phyloP scores from a whole-genome alignment of 768 basidiomycete species.

The Boletus reticuloceps region DNA sequence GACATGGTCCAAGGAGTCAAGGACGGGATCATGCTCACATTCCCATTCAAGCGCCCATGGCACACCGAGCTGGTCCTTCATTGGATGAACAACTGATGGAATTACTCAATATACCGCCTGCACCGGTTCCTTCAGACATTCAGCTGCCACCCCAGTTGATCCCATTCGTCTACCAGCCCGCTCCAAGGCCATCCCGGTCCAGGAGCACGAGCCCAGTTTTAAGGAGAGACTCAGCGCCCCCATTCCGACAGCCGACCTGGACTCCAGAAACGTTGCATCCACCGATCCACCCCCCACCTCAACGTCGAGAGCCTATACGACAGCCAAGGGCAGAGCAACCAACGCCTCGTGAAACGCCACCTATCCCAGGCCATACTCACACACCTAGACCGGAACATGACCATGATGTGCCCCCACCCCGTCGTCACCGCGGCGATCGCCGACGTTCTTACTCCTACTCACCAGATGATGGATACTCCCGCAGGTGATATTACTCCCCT shows the following conservation, averaged over 20 bases:
- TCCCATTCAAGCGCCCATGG: conserved; percentile 46
- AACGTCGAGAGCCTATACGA: not conserved
- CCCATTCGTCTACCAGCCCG: conserved; percentile 54
- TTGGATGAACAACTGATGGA: conserved; percentile 61
- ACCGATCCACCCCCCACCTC: conserved; percentile 5
- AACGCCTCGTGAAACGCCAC: not conserved
- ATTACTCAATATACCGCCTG: conserved; percentile 47
- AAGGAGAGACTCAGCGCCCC: conserved; percentile 26
- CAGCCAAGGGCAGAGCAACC: not conserved
- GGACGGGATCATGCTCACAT: conserved; percentile 24
- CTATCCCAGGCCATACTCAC: conserved; percentile 1
- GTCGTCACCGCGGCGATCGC: conserved; percentile 6
- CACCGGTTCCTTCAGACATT: conserved; percentile 38
- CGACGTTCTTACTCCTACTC: conserved; percentile 26
- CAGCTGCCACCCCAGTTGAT: conserved; percentile 51
- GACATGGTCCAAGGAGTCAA: conserved; percentile 16
- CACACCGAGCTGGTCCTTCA: conserved; percentile 44
- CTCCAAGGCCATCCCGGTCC: conserved; percentile 37
- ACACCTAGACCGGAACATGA: conserved; percentile 5
- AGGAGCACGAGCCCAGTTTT: conserved; percentile 40
- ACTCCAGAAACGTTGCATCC: conserved; percentile 18
- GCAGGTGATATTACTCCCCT: conserved; percentile 7
- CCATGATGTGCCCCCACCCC: conserved; percentile 10
- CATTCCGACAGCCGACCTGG: conserved; percentile 23
- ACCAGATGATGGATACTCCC: conserved; percentile 8